Conservation (phyloP, 306 rosid genomes). For the Glycine soja region DNA sequence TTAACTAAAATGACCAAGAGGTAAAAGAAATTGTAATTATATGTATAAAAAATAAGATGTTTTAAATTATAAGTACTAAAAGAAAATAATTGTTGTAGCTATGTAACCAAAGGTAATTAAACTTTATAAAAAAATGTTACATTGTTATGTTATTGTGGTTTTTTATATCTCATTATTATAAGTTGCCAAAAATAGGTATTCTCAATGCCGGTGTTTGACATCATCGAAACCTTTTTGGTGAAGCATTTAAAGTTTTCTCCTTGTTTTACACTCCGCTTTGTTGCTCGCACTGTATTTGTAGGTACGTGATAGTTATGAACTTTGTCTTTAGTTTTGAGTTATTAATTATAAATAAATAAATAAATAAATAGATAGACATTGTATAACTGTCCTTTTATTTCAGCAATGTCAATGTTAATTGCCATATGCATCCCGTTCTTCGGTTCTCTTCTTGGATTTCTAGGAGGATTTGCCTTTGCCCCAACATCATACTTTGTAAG, state of each 20-base stretch:
- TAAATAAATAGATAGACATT: not conserved
- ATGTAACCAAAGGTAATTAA: too few species aligned
- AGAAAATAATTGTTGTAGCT: too few species aligned
- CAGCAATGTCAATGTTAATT: conserved; percentile 69
- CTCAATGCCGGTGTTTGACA: conserved; percentile 88
- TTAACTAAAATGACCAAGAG: too few species aligned
- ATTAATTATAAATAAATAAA: not conserved
- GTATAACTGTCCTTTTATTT: not conserved
- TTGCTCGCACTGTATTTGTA: conserved; percentile 61
- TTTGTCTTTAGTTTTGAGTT: not conserved
- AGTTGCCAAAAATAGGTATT: conserved; percentile 54
- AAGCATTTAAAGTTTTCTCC: conserved; percentile 57
- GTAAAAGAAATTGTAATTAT: too few species aligned
- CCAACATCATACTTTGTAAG: conserved; percentile 89
- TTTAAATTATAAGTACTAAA: too few species aligned
- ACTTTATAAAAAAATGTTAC: too few species aligned
- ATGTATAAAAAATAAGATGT: too few species aligned
- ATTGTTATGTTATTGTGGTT: too few species aligned
- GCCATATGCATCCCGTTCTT: conserved; percentile 82
- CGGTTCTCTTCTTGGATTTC: conserved; percentile 84
- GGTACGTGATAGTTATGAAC: conserved; percentile 52
- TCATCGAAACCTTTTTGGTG: conserved; percentile 76
- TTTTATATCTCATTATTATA: not conserved
- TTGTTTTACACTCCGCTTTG: conserved; percentile 61
- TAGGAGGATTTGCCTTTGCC: conserved; percentile 82